Evolutionary conservation across 768 basidiomycete species (phyloP).

Genomic region (Neoboletus brunneissimus): DNA sequence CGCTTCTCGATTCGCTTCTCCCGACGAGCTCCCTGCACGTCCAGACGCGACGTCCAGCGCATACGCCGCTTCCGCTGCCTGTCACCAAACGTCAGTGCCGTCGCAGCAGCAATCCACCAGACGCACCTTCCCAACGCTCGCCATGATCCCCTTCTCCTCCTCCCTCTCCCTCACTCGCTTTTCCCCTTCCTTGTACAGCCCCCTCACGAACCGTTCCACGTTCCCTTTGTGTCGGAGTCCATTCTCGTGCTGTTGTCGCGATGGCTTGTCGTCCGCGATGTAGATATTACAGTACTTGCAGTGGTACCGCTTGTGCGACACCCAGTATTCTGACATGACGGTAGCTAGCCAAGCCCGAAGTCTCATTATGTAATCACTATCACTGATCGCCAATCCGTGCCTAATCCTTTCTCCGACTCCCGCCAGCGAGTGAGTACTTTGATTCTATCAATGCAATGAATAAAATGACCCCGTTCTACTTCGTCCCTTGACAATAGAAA

Average conservation of each 20-base stretch:
- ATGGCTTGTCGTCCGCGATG: constrained; percentile 95
- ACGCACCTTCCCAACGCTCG: constrained; percentile 71
- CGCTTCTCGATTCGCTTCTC: constrained; percentile 6
- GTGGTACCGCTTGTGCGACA: constrained; percentile 87
- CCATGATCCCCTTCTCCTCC: constrained; percentile 87
- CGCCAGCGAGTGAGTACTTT: constrained; percentile 1
- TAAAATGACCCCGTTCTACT: background rate
- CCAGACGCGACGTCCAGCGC: constrained; percentile 76
- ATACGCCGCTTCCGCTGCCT: constrained; percentile 82
- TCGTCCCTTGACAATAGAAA: background rate
- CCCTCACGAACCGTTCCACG: constrained; percentile 86
- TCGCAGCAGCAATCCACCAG: background rate
- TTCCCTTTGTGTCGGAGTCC: constrained; percentile 94
- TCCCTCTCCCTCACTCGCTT: constrained; percentile 81
- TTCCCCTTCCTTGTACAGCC: constrained; percentile 90
- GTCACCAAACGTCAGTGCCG: constrained; percentile 5
- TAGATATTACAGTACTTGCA: constrained; percentile 98
- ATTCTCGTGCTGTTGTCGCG: constrained; percentile 86
- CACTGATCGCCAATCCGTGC: background rate
- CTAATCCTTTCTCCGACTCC: background rate
- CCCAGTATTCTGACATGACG: constrained; percentile 88
- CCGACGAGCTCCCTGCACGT: constrained; percentile 35
- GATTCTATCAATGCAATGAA: background rate
- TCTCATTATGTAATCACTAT: constrained; percentile 17
- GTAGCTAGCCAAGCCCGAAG: constrained; percentile 5